Evolutionary conservation across 1,284 basidiomycete species (phyloP), one percentile per base, ranked within the genome.

Genomic region (Wallemia hederae): DNA sequence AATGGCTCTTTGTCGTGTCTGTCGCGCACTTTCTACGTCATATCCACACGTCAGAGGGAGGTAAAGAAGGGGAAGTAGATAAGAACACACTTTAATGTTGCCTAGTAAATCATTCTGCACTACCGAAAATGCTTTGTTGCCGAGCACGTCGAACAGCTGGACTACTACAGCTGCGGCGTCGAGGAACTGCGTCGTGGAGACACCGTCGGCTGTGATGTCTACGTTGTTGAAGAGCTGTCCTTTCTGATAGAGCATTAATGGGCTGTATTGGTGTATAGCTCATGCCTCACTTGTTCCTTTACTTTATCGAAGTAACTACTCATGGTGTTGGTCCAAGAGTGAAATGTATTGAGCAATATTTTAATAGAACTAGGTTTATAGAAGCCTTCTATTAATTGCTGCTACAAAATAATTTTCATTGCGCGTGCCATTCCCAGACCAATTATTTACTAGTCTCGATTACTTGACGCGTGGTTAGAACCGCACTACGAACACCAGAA

Each of bases 101-200:
- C 89, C 87, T 62, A 79, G 85, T 66, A 99, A 71, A 73, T 99
- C 94, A 65, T 72, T 78, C 72, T 90, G 82, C 5, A 99, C 92
- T 25, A 84, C 76, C 1, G 74, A 66, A 70, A 99, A 97, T 0
- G 91, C 87, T 2, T 84, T 73, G 65, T 85, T 88, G 63, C 85
- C 84, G 59, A 98, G 81, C 24, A 96, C 75, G 74, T 89, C 85
- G 70, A 98, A 96, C 66, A 99, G 75, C 65, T 83, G 82, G 64
- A 92, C 83, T 59, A 99, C 77, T 56, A 88, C 90, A 66, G 87
- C 79, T 1, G 85, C 78, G 9, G 94, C 94, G 67, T 94, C 81
- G 64, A 92, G 77, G 75, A 98, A 99, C 56, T 77, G 75, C 55
- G 78, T 70, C 1, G 94, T 97, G 70, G 96, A 82, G 69, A 98